phyloP scores from a whole-genome alignment of 2,329 filamentous ascomycete genomes.

The Cytospora chrysosperma region DNA sequence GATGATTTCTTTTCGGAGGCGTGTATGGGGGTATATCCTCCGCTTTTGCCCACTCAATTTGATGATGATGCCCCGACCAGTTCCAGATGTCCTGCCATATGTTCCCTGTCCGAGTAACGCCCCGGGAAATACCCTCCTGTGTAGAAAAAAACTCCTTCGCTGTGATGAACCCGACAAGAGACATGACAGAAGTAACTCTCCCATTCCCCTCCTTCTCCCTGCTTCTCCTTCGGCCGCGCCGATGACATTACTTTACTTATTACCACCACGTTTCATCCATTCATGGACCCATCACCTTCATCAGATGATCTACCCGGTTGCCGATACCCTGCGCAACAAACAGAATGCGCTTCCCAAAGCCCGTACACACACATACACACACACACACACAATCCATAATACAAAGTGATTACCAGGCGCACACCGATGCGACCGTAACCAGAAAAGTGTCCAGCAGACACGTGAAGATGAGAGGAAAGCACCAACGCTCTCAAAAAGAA shows the following conservation, averaged over 20 bases:
- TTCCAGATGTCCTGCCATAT: too few relatives aligned
- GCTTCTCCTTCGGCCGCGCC: not conserved
- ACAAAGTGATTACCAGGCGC: not conserved
- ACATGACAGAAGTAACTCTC: not conserved
- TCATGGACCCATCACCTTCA: not conserved
- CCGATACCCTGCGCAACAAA: too few relatives aligned
- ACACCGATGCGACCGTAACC: not conserved
- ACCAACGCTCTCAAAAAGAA: too few relatives aligned
- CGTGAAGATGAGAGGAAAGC: too few relatives aligned
- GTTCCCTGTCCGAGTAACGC: not conserved
- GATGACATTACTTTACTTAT: not conserved
- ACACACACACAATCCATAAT: too few relatives aligned
- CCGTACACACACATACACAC: not conserved
- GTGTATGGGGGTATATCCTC: constrained; percentile 18
- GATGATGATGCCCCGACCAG: not conserved
- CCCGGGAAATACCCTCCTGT: not conserved
- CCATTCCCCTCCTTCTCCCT: not conserved
- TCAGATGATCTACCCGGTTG: not conserved
- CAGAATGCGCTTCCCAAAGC: not conserved
- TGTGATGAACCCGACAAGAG: not conserved
- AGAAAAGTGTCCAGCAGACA: too few relatives aligned
- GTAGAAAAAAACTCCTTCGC: not conserved
- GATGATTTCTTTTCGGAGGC: not conserved
- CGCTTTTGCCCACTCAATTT: constrained; percentile 7
- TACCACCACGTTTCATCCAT: not conserved